These are phyloP conservation scores for Suillus clintonianus DNA, from an alignment of 768 basidiomycete genomes.

Conservation along the genomic window DNA sequence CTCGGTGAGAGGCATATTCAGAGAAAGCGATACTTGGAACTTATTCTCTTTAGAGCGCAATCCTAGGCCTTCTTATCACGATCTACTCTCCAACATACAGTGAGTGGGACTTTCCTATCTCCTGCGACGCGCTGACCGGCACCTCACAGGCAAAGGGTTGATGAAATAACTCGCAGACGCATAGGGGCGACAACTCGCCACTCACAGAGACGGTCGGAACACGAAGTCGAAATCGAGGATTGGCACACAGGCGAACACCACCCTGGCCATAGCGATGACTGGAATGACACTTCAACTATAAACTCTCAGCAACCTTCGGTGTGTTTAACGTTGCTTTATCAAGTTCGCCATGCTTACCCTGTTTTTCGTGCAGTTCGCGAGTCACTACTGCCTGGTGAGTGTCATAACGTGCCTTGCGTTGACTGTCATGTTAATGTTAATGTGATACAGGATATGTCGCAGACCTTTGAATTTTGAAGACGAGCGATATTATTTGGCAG, in stretches of 20 bases:
- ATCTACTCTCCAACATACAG: neutral
- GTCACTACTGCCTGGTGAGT: constrained; percentile 1
- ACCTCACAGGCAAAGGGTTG: neutral
- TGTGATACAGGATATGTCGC: neutral
- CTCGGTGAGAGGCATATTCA: neutral
- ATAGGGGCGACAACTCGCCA: neutral
- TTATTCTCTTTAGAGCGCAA: neutral
- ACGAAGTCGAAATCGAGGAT: neutral
- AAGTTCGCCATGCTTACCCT: neutral
- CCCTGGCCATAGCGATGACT: neutral
- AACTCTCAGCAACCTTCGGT: constrained; percentile 1
- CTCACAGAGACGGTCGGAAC: neutral
- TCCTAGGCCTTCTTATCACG: neutral
- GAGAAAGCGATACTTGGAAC: no score
- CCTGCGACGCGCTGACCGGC: neutral
- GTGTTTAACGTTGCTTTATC: neutral
- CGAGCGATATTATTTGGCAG: neutral
- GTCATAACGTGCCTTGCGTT: neutral
- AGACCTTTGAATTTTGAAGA: neutral
- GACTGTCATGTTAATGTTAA: neutral
- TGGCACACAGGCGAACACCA: neutral
- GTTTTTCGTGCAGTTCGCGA: neutral
- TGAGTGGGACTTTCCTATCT: neutral
- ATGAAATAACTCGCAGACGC: neutral
- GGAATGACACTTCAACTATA: neutral